These are phyloP conservation scores for Achaetomiella virescens DNA, from an alignment of 495 filamentous ascomycete species.

Conservation along the genomic window DNA sequence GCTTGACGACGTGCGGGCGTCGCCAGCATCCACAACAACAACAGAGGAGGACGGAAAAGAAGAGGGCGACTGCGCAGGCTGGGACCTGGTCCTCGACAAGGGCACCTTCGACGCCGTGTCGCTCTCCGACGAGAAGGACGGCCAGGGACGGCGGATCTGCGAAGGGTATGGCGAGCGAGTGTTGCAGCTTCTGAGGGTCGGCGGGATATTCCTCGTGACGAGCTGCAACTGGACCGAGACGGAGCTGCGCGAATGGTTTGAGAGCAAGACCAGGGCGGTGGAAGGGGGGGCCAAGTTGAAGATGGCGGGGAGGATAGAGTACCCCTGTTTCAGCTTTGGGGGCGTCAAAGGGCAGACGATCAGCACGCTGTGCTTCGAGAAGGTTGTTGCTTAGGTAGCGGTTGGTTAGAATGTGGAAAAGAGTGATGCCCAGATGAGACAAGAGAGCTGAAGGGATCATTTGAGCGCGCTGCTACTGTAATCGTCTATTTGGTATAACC, in stretches of 20 bases:
- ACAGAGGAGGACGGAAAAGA: constrained; percentile 19
- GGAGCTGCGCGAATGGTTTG: constrained; percentile 76
- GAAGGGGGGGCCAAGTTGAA: constrained; percentile 23
- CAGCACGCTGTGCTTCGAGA: constrained; percentile 71
- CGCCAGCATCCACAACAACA: constrained; percentile 11
- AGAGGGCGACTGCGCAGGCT: constrained; percentile 46
- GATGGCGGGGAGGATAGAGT: constrained; percentile 61
- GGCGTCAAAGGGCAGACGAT: constrained; percentile 81
- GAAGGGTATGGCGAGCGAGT: constrained; percentile 70
- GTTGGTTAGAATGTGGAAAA: not conserved
- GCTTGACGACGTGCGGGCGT: constrained; percentile 20
- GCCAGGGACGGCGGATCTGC: constrained; percentile 48
- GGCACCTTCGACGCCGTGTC: constrained; percentile 94
- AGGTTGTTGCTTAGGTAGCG: constrained; percentile 14
- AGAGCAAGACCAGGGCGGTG: constrained; percentile 20
- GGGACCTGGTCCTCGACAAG: constrained; percentile 90
- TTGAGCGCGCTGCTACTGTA: not conserved
- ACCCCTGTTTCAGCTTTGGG: constrained; percentile 80
- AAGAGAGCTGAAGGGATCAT: not conserved
- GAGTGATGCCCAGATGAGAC: constrained; percentile 1
- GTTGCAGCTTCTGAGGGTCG: constrained; percentile 54
- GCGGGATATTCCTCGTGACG: constrained; percentile 75
- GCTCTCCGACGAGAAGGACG: constrained; percentile 56
- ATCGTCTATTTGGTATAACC: not conserved
- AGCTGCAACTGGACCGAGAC: constrained; percentile 97